These are phyloP conservation scores for Coemansia sp. DNA, from an alignment of 192 early-diverging fungal species.

Conservation along the genomic window DNA sequence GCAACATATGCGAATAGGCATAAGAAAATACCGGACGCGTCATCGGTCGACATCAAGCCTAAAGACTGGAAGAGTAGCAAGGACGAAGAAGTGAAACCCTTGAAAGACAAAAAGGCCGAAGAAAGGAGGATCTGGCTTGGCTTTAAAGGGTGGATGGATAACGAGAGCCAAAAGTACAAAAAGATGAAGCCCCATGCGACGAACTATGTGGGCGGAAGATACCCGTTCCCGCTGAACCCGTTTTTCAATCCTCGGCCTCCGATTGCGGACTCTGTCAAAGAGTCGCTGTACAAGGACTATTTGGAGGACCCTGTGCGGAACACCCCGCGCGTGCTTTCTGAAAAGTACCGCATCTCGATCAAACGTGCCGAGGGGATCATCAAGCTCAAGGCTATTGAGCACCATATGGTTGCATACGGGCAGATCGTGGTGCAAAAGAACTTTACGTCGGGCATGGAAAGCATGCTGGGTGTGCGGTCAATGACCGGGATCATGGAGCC, in stretches of 20 bases:
- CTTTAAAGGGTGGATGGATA: slow-evolving; percentile 33
- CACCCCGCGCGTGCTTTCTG: slow-evolving; percentile 72
- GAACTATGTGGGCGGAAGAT: slow-evolving; percentile 34
- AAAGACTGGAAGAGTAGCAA: neutral
- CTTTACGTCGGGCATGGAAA: slow-evolving; percentile 81
- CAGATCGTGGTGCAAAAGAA: slow-evolving; percentile 61
- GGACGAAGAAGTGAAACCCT: neutral
- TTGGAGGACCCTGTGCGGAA: slow-evolving; percentile 55
- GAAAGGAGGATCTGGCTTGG: slow-evolving; percentile 3
- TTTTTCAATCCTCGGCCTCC: slow-evolving; percentile 78
- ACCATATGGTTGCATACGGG: slow-evolving; percentile 65
- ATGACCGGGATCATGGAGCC: slow-evolving; percentile 47
- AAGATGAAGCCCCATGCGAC: slow-evolving; percentile 15
- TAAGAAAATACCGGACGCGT: no score
- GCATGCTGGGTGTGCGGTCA: slow-evolving; percentile 62
- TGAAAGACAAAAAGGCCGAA: neutral
- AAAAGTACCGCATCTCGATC: slow-evolving; percentile 71
- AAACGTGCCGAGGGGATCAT: slow-evolving; percentile 89
- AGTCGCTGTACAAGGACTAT: slow-evolving; percentile 73
- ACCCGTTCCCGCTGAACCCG: slow-evolving; percentile 90
- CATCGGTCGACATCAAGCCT: no score
- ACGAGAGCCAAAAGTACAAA: slow-evolving; percentile 22
- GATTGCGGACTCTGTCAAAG: slow-evolving; percentile 63
- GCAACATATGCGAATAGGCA: neutral
- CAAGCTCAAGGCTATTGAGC: slow-evolving; percentile 77